Evolutionary conservation across 306 rosid species (phyloP).

Genomic region (Fagus sylvatica): DNA sequence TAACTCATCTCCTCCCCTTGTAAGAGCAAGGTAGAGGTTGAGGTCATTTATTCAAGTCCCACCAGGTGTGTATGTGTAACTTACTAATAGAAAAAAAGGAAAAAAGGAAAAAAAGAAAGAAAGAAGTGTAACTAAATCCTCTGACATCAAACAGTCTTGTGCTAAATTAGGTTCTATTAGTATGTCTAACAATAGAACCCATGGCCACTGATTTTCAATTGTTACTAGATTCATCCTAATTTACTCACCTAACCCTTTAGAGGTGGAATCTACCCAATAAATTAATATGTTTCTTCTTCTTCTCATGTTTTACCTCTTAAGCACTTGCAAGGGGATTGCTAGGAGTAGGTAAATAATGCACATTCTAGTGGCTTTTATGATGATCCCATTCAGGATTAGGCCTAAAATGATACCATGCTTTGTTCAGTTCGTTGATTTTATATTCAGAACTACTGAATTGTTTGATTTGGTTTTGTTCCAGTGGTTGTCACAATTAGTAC

Average conservation of each 20-base stretch:
- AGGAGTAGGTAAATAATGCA: background rate
- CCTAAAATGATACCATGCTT: background rate
- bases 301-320: background rate
- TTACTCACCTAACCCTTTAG: background rate
- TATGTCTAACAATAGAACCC: background rate
- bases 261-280: background rate
- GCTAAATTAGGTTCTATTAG: background rate
- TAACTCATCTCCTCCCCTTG: background rate
- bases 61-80: no score
- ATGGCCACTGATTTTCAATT: background rate
- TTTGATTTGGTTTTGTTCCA: background rate
- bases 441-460: background rate
- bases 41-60: no score
- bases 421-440: background rate
- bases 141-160: background rate
- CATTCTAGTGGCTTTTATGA: background rate
- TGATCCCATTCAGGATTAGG: background rate
- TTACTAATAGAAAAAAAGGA: no score
- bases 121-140: background rate
- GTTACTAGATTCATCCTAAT: background rate
- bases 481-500: conserved; percentile 7
- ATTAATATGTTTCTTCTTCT: background rate
- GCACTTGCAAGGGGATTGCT: background rate
- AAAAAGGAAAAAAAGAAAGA: no score
- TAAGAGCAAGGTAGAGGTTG: no score